Evolutionary conservation across 169 alveolate genomes (phyloP).

Genomic region (Blepharisma undulans): DNA sequence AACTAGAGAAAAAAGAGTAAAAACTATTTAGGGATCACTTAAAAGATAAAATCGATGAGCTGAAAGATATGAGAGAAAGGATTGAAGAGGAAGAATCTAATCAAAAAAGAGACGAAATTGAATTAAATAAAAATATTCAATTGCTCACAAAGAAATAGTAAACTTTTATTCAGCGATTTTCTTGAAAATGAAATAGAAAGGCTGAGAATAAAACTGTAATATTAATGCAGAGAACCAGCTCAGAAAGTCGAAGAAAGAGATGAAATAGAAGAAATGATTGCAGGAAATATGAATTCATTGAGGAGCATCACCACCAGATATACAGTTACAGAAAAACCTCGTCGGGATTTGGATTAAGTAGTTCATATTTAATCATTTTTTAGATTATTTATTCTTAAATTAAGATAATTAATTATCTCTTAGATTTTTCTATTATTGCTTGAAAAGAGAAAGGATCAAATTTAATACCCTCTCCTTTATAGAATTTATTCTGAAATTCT

Average conservation of each 20-base stretch:
- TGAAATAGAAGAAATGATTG: background rate
- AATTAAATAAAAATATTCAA: background rate
- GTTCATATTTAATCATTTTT: no score
- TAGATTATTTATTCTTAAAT: background rate
- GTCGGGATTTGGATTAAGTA: background rate
- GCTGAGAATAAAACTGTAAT: background rate
- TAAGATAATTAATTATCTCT: background rate
- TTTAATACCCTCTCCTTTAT: constrained; percentile 96
- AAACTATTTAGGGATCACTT: background rate
- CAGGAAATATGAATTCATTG: background rate
- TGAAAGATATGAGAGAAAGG: background rate
- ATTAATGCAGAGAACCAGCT: background rate
- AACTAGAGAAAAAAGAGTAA: background rate
- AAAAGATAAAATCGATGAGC: background rate
- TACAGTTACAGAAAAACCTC: background rate
- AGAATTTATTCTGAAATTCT: constrained; percentile 99
- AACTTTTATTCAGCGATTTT: background rate
- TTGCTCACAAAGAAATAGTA: background rate
- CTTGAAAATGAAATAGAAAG: background rate
- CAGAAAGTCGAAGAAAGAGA: background rate
- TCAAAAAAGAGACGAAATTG: background rate
- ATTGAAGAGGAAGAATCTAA: background rate
- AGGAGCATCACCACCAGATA: background rate
- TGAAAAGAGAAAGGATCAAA: constrained; percentile 83
- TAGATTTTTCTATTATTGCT: background rate